Evolutionary conservation across 805 yeast genomes (phyloP).

Genomic region (Debaryomyces maramus): DNA sequence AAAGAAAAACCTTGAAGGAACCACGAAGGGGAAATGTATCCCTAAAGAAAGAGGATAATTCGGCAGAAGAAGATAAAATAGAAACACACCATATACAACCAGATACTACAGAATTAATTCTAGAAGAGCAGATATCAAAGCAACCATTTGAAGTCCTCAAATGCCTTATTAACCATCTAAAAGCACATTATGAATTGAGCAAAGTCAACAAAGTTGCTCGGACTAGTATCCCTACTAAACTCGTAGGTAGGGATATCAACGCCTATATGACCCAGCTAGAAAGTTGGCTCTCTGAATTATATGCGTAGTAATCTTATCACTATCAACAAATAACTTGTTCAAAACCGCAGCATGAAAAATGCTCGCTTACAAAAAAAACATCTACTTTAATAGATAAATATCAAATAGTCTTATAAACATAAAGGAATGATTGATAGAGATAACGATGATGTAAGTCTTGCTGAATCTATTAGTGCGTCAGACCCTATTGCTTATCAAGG

Average conservation of each 20-base stretch:
- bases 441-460: background rate
- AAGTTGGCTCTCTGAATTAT: slow-evolving; percentile 12
- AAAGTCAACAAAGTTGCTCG: slow-evolving; percentile 33
- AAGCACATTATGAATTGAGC: slow-evolving; percentile 31
- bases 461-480: background rate
- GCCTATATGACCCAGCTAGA: slow-evolving; percentile 17
- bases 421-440: too few species aligned
- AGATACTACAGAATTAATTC: too few species aligned
- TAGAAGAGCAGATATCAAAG: too few species aligned
- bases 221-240: slow-evolving; percentile 31
- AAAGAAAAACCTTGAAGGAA: too few species aligned
- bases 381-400: too few species aligned
- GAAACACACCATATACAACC: too few species aligned
- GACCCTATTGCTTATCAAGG: background rate
- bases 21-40: too few species aligned
- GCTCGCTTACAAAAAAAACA: too few species aligned
- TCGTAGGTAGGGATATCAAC: slow-evolving; percentile 30
- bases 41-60: slow-evolving; percentile 5
- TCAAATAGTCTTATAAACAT: too few species aligned
- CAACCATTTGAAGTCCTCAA: slow-evolving; percentile 9
- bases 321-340: too few species aligned
- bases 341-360: too few species aligned
- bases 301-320: too few species aligned
- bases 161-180: slow-evolving; percentile 26
- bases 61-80: background rate